Conservation (phyloP, 306 rosid genomes). For the Trifolium pratense region DNA sequence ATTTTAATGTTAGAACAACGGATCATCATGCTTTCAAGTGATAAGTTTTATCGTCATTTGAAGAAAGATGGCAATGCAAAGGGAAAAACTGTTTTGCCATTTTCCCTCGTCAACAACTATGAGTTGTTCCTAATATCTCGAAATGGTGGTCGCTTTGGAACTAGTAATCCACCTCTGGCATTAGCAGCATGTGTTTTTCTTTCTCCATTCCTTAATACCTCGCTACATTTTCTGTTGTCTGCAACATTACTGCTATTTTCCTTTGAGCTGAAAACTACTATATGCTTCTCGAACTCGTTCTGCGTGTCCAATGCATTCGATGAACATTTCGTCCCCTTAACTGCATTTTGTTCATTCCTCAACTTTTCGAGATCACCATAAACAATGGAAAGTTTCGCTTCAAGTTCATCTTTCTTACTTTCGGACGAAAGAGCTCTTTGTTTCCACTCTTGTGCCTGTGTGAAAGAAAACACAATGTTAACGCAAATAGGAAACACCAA, state of each 20-base stretch:
- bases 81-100: conserved; percentile 57
- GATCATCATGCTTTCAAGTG: conserved; percentile 3
- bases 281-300: conserved; percentile 75
- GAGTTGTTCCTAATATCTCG: conserved; percentile 76
- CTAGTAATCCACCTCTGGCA: conserved; percentile 30
- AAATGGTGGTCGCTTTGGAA: conserved; percentile 56
- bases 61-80: conserved; percentile 51
- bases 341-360: conserved; percentile 47
- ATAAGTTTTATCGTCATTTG: conserved; percentile 38
- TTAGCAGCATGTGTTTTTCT: conserved; percentile 38
- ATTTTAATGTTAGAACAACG: conserved; percentile 35
- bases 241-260: conserved; percentile 49
- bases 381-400: conserved; percentile 50
- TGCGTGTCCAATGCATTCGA: conserved; percentile 46
- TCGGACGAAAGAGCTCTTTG: conserved; percentile 69
- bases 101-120: conserved; percentile 42
- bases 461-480: conserved; percentile 19
- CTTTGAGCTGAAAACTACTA: conserved; percentile 71
- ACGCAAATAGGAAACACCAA: neutral
- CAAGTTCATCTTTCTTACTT: conserved; percentile 54
- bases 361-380: conserved; percentile 51
- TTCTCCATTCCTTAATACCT: conserved; percentile 48
- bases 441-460: conserved; percentile 92
- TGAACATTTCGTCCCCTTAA: conserved; percentile 31
- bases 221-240: conserved; percentile 49